These are phyloP conservation scores for Loxodes magnus DNA, from an alignment of 73 alveolate species.

Conservation along the genomic window DNA sequence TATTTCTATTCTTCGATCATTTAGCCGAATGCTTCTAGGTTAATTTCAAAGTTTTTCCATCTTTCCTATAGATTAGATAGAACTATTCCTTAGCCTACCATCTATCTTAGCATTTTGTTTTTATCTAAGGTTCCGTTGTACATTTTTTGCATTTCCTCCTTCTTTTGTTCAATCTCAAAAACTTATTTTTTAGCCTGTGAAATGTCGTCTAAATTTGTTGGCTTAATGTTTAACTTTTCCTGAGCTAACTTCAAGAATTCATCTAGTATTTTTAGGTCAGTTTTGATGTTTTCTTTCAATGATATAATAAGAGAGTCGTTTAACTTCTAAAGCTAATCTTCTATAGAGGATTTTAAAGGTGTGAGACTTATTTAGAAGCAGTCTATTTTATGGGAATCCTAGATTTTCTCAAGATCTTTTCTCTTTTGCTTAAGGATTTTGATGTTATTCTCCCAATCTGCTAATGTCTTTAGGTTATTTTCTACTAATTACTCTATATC, in stretches of 20 bases:
- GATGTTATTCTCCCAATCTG: conserved; percentile 93
- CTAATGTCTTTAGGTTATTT: conserved; percentile 75
- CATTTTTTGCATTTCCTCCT: conserved; percentile 65
- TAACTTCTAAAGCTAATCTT: conserved; percentile 87
- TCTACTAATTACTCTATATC: conserved; percentile 72
- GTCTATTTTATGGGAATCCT: conserved; percentile 75
- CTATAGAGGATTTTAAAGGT: conserved; percentile 61
- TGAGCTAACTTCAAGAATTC: conserved; percentile 74
- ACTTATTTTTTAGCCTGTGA: conserved; percentile 77
- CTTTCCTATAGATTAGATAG: conserved; percentile 64
- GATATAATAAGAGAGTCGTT: conserved; percentile 80
- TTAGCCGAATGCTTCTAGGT: conserved; percentile 74
- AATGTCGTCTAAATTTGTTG: conserved; percentile 87
- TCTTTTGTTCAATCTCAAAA: conserved; percentile 67
- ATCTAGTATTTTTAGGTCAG: conserved; percentile 64
- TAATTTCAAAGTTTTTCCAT: conserved; percentile 93
- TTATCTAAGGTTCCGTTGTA: conserved; percentile 71
- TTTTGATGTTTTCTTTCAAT: conserved; percentile 66
- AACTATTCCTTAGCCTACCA: conserved; percentile 81
- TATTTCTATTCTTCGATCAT: conserved; percentile 88
- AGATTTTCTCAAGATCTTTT: conserved; percentile 78
- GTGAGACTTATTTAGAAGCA: conserved; percentile 73
- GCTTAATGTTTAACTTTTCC: conserved; percentile 81
- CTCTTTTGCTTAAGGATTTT: conserved; percentile 79
- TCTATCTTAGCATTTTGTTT: conserved; percentile 72